Conservation (phyloP, 306 rosid species). For the Lagenaria siceraria region DNA sequence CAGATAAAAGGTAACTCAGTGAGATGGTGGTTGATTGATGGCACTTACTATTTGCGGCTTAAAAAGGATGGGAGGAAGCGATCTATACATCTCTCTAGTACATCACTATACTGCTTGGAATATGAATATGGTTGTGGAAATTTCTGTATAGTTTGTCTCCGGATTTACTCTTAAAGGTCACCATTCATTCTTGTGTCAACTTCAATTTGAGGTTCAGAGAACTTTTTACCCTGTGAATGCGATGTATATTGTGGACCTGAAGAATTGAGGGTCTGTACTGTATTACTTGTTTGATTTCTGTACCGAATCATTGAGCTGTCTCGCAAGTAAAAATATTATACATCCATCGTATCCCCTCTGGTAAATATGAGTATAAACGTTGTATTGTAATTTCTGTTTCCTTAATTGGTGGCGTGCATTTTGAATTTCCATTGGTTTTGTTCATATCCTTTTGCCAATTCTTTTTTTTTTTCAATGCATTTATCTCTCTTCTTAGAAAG, state of each 20-base stretch:
- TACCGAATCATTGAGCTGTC: slow-evolving; percentile 5
- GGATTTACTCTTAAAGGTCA: background rate
- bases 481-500: background rate
- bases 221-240: slow-evolving; percentile 8
- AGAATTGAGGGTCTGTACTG: slow-evolving; percentile 2
- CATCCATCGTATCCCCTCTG: background rate
- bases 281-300: background rate
- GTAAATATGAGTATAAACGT: background rate
- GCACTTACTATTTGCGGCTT: background rate
- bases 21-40: background rate
- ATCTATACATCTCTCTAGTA: background rate
- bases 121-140: slow-evolving; percentile 5
- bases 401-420: background rate
- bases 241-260: slow-evolving; percentile 5
- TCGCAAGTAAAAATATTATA: slow-evolving; percentile 4
- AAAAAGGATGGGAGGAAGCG: slow-evolving; percentile 4
- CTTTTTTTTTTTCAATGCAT: background rate
- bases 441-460: background rate
- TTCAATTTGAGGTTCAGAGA: slow-evolving; percentile 12
- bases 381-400: background rate
- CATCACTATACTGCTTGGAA: slow-evolving; percentile 7
- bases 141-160: slow-evolving; percentile 12
- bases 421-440: background rate
- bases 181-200: background rate
- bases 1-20: slow-evolving; percentile 50